Conservation (phyloP, 495 filamentous ascomycete species). For the Tuber borchii region DNA sequence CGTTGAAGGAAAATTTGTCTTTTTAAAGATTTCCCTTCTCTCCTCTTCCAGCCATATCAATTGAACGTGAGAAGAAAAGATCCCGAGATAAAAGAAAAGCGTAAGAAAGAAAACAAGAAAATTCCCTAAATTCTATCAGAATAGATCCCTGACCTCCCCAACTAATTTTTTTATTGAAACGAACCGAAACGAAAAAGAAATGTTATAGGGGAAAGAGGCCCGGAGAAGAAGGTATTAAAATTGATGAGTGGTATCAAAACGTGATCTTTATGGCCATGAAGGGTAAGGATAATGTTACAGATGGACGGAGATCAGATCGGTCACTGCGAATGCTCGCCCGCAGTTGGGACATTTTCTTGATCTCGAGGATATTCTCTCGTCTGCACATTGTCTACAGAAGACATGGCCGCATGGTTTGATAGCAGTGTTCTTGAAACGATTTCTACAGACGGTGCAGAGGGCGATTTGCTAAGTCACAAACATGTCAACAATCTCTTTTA, state of each 20-base stretch:
- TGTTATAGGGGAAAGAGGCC: constrained; percentile 25
- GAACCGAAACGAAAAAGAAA: constrained; percentile 27
- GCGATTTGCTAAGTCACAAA: constrained; percentile 61
- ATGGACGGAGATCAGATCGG: constrained; percentile 69
- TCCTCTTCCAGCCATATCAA: not conserved
- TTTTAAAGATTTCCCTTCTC: not conserved
- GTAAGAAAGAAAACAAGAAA: constrained; percentile 33
- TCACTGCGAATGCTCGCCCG: constrained; percentile 78
- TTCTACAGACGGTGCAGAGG: constrained; percentile 81
- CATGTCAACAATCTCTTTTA: constrained; percentile 28
- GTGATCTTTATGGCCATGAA: constrained; percentile 4
- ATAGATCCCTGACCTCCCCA: constrained; percentile 14
- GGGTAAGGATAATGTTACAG: constrained; percentile 42
- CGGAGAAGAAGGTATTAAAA: constrained; percentile 8
- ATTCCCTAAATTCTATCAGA: constrained; percentile 39
- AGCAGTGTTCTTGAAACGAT: constrained; percentile 85
- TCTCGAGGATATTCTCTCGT: constrained; percentile 75
- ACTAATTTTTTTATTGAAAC: constrained; percentile 34
- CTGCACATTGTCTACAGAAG: constrained; percentile 84
- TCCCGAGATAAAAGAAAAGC: constrained; percentile 13
- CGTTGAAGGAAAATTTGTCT: constrained; percentile 24
- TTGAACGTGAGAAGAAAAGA: constrained; percentile 18
- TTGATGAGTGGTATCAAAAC: not conserved
- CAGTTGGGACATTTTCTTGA: constrained; percentile 94
- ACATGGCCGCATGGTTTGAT: constrained; percentile 94